Base-by-base conservation (phyloP, 2,329 filamentous ascomycete genomes). In the Clonostachys sp. region DNA sequence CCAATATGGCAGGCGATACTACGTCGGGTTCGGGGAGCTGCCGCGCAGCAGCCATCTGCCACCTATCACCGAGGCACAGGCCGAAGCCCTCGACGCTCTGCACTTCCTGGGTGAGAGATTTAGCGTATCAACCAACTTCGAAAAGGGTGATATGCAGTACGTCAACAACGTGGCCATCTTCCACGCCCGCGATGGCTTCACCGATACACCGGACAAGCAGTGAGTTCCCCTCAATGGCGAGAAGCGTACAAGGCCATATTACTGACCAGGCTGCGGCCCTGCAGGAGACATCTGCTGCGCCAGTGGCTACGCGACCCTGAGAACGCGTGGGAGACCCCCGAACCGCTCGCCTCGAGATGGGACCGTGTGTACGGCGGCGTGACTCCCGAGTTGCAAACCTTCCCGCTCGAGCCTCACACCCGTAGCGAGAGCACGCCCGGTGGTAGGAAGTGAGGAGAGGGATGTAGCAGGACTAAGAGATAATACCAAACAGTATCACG, bases 1-100 rank as follows among this genome's bases (percentile, higher is more conserved):
- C 33, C 80, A 85, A 51, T 86, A 84, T 51, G 78, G 75, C 0
- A 74, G 82, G 4, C 72, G 81, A 1, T 68, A 65, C 24, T 84
- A 84, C 52, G 81, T 80, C 45, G 68, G 83, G 3, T 84, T 77
- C 55, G 71, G 73, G 51, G 71, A 70, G 0, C 65, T 81, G 2
- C 79, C 80, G 5, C 70, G 81, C 42, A 75, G 69, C 9, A 48
- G 67, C 1, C 58, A 72, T 17, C 78, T 86, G 44, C 81, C 83
- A 12, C 72, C 81, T 14, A 74, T 79, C 49, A 75, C 72, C 0
- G 72, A 77, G 50, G 72, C 72, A 0, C 77, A 80, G 52, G 71
- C 73, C 5, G 75, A 79, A 51, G 76, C 76, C 0, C 63, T 80
- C 4, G 75, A 78, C 50, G 67, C 74, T 0, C 55, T 80, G 42